Evolutionary conservation across 306 rosid genomes (phyloP).

Genomic region (Dryas drummondii): DNA sequence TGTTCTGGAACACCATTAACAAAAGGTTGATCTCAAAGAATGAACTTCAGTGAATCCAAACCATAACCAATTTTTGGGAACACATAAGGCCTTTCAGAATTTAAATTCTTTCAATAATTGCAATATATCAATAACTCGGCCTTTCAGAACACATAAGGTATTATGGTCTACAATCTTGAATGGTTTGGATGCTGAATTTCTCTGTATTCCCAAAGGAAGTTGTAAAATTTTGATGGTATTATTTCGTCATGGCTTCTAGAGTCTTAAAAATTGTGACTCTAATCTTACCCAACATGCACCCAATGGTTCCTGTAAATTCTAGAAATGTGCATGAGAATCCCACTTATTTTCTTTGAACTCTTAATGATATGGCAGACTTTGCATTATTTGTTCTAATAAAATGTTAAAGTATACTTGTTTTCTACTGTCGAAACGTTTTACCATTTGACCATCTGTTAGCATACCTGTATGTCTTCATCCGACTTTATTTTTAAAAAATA

Average conservation of each 20-base stretch:
- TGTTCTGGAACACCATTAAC: too few species aligned
- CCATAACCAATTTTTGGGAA: background rate
- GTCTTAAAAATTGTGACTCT: background rate
- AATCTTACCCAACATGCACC: background rate
- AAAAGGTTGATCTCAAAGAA: background rate
- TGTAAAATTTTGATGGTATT: background rate
- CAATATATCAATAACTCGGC: background rate
- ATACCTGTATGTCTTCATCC: background rate
- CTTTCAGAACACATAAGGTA: too few species aligned
- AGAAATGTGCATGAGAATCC: conserved; percentile 15
- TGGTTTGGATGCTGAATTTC: background rate
- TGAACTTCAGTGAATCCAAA: background rate
- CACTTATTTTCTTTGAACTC: background rate
- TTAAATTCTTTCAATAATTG: background rate
- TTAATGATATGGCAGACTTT: background rate
- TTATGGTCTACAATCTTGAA: background rate
- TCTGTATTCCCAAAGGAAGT: background rate
- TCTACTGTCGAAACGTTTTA: background rate
- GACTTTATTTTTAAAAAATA: background rate
- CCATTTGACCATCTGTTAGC: background rate
- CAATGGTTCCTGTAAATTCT: background rate
- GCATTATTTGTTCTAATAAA: background rate
- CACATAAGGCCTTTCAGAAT: background rate
- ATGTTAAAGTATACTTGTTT: background rate
- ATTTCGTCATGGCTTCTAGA: background rate